Percentiles rank a stretch among this genome's conserved stretches.
phyloP scores from a whole-genome alignment of 768 basidiomycete genomes.

The Austroboletus eburneus region DNA sequence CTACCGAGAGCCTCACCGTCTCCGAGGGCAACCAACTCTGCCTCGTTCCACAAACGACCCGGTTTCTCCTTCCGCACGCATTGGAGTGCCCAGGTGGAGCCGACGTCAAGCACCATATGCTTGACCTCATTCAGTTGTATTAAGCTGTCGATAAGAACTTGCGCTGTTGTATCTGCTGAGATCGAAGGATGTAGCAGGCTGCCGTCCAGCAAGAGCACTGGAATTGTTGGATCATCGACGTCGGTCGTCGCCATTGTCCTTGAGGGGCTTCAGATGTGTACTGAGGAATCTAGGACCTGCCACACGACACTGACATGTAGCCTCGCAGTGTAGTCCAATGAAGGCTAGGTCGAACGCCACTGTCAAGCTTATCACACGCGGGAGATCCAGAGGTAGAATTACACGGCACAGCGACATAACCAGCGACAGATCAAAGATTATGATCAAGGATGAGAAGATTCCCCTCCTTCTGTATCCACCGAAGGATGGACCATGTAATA shows the following conservation, averaged over 20 bases:
- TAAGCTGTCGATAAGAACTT: slow-evolving; percentile 57
- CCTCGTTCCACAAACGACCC: slow-evolving; percentile 68
- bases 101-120: slow-evolving; percentile 50
- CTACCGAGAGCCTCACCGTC: slow-evolving; percentile 46
- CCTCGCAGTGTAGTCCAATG: background rate
- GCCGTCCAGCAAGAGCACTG: slow-evolving; percentile 55
- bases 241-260: slow-evolving; percentile 29
- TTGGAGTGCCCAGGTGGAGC: slow-evolving; percentile 65
- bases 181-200: slow-evolving; percentile 62
- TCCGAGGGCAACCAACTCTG: slow-evolving; percentile 59
- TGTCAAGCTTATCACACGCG: too few relatives aligned
- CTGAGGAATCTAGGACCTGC: background rate
- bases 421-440: slow-evolving; percentile 9
- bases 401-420: too few relatives aligned
- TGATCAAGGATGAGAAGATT: slow-evolving; percentile 33
- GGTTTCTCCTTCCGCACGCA: slow-evolving; percentile 51
- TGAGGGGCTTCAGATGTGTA: background rate
- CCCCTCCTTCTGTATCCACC: slow-evolving; percentile 63
- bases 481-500: slow-evolving; percentile 91
- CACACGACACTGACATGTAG: background rate
- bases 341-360: background rate
- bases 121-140: slow-evolving; percentile 45
- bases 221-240: slow-evolving; percentile 44
- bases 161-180: slow-evolving; percentile 46
- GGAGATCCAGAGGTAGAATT: too few relatives aligned